Base-by-base conservation (phyloP, 2,329 filamentous ascomycete genomes). In the Aspergillus novofumigatus region DNA sequence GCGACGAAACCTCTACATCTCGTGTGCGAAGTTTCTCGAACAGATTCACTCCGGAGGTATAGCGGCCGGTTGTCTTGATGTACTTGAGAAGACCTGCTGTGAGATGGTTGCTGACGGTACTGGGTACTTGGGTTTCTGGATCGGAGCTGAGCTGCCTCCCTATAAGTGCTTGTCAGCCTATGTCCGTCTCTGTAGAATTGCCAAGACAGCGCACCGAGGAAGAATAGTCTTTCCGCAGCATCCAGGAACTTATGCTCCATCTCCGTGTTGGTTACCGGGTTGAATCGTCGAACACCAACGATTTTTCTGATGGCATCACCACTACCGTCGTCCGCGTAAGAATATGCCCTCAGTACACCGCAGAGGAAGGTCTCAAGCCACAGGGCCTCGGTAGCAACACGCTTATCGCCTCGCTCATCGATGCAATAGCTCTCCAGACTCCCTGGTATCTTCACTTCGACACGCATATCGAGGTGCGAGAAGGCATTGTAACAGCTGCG, bases 321-420 rank as follows among this genome's bases (percentile, higher is more conserved):
- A 55, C 90, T 94, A 48, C 93, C 93, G 73, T 97, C 90, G 71
- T 99, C 93, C 51, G 94, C 94, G 72, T 99, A 99, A 0, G 91
- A 93, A 75, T 97, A 99, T 59, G 94, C 92, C 67, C 94, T 85
- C 61, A 99, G 79, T 7, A 99, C 92, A 61, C 90, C 95, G 79
- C 94, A 99, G 2, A 99, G 84, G 69, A 97, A 99, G 51, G 94
- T 97, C 75, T 99, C 94, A 17, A 99, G 82, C 94, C 94, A 99
- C 42, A 99, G 82, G 32, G 93, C 90, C 63, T 99, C 94, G 0
- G 92, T 93, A 14, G 93, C 91, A 64, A 94, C 90, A 63, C 92
- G 86, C 79, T 96, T 96, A 73, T 97, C 93, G 63, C 94, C 94
- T 68, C 92, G 87, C 77, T 99, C 94, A 74, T 99, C 93, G 57